A percentile compares a stretch with the other conserved stretches of the same genome.
phyloP scores from a whole-genome alignment of 129 eudicot genomes.

The Saposhnikovia divaricata region DNA sequence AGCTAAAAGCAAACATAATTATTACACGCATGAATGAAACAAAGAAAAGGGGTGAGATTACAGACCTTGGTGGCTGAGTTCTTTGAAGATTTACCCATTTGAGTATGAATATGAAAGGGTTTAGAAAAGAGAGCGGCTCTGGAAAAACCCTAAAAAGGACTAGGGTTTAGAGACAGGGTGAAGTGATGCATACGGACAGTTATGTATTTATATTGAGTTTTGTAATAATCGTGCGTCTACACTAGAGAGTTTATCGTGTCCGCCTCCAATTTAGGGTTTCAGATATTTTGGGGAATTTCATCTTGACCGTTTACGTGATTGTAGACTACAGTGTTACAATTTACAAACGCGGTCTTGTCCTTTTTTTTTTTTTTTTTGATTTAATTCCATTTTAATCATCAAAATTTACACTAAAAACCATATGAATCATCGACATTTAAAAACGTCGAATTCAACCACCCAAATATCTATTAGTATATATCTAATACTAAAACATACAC shows the following conservation, averaged over 20 bases:
- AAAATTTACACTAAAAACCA: no score
- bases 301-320: not conserved
- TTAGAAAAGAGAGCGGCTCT: not conserved
- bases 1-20: not conserved
- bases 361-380: no score
- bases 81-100: slow-evolving; percentile 16
- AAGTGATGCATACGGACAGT: not conserved
- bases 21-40: not conserved
- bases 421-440: no score
- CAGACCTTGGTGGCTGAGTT: slow-evolving; percentile 8
- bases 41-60: not conserved
- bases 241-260: not conserved
- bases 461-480: no score
- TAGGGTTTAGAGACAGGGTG: slow-evolving; percentile 16
- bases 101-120: not conserved
- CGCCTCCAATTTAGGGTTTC: not conserved
- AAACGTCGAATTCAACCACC: no score
- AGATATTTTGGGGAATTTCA: not conserved
- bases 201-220: not conserved
- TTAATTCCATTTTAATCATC: no score
- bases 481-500: no score
- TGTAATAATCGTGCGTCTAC: not conserved
- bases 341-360: no score
- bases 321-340: no score
- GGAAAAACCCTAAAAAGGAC: not conserved